Base-by-base conservation (phyloP, 2,329 filamentous ascomycete species). In the Pseudocercospora cruenta region DNA sequence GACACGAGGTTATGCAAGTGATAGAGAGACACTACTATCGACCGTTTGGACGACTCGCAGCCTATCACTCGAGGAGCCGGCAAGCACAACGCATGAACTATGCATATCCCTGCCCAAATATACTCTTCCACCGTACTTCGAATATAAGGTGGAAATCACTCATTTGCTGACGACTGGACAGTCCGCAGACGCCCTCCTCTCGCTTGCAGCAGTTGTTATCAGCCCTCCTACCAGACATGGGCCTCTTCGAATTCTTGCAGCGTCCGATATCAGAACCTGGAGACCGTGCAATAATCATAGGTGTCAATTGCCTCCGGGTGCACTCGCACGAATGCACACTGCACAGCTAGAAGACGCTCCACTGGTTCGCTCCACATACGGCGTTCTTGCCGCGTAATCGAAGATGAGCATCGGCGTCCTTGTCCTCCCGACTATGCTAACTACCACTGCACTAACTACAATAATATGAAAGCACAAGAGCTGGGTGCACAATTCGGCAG, bases 21-120 rank as follows among this genome's bases (percentile, higher is more conserved):
- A 26, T 28, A 24, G 4, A 14, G 10, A 24, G 19, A 10, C 21
- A 24, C 47, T 53, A 53, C 21, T 45, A 45, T 45, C 43, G 14
- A 45, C 47, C n/a, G 21, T 22, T 53, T 24, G 19, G 3, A 53
- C 47, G 47, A 53, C 47, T 53, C 47, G 10, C n/a, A 24, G 47
- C 47, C 47, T 53, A 53, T 53, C 47, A 53, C 16, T 24, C 19
- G 47, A 53, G n/a, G 16, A n/a, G 16, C 43, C 43, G 43, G 47
- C 7, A 4, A 26, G 22, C 51, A 26, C 51, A 28, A 24, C 16
- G 24, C 51, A 26, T 26, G 51, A 54, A 28, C 22, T 28, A 54
- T n/a, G n/a, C 51, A 54, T n/a, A 54, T 54, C 51, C 51, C 51
- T 54, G 24, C 14, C 51, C 21, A 54, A 49, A 14, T 54, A 54